These are phyloP conservation scores for Biscutella laevigata DNA, from an alignment of 441 rosid species.

Conservation along the genomic window DNA sequence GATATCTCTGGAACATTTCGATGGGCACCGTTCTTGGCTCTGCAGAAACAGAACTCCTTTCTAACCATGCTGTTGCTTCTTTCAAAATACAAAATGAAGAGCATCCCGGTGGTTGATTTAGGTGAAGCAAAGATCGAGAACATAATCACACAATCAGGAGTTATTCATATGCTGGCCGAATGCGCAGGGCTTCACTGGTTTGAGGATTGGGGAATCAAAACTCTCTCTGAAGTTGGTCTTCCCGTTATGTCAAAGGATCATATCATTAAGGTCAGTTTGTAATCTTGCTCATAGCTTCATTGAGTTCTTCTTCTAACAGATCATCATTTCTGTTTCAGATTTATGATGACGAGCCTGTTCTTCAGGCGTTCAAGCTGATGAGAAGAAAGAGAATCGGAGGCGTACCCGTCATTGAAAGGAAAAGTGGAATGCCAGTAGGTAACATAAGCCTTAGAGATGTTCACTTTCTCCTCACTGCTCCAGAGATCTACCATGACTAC, in stretches of 20 bases:
- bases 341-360: slow-evolving; percentile 83
- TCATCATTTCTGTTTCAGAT: slow-evolving; percentile 38
- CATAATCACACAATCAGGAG: slow-evolving; percentile 84
- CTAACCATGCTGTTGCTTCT: slow-evolving; percentile 87
- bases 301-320: not conserved
- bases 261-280: slow-evolving; percentile 47
- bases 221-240: slow-evolving; percentile 77
- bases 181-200: slow-evolving; percentile 92
- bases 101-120: slow-evolving; percentile 77
- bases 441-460: slow-evolving; percentile 86
- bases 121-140: slow-evolving; percentile 72
- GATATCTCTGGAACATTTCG: slow-evolving; percentile 93
- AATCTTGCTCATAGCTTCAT: slow-evolving; percentile 1
- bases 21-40: slow-evolving; percentile 97
- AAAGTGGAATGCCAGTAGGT: slow-evolving; percentile 57
- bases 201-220: slow-evolving; percentile 86
- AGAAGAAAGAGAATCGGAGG: slow-evolving; percentile 77
- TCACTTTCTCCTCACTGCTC: slow-evolving; percentile 80
- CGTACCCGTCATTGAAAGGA: slow-evolving; percentile 57
- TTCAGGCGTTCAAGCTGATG: slow-evolving; percentile 93
- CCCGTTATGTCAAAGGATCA: slow-evolving; percentile 45
- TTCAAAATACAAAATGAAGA: slow-evolving; percentile 96
- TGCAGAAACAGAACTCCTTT: slow-evolving; percentile 80
- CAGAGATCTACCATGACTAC: slow-evolving; percentile 78
- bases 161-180: slow-evolving; percentile 93